Evolutionary conservation across 352 stramenopile genomes (phyloP), one percentile per base, ranked within the genome.

Genomic region (Globisporangium cederbergense): DNA sequence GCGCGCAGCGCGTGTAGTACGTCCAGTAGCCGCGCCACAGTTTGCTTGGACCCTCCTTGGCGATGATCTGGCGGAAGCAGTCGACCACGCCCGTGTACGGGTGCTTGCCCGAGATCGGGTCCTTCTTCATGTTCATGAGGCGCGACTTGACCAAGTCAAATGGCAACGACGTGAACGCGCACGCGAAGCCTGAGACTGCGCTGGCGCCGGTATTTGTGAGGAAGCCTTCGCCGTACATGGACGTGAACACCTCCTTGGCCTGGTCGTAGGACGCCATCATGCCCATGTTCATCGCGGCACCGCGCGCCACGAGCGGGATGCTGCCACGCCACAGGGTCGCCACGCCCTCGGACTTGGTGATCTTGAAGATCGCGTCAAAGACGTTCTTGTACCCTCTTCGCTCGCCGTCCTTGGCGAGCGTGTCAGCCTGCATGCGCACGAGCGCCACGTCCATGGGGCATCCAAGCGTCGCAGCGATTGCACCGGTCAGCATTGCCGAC

Each of bases 261-360:
- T 99, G 96, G 82, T 99, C 98, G 76, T 99, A 99, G 67, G 93
- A 99, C 18, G 97, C 97, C 85, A 99, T 94, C 98, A 99, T 99
- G 60, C 97, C 97, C n/a, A 99, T 93, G 81, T 99, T 99, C 96
- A 99, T 99, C 60, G 95, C 87, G 62, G 98, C 98, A 32, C 96
- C 98, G 70, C 98, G 89, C 18, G 98, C 87, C 49, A 99, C 96
- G n/a, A 97, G 88, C 22, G 95, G 94, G 42, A 95, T 75, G 60
- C 84, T 95, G 8, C 95, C 95, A 28, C 91, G 79, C 90, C 91
- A 98, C 38, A 98, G 79, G 49, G 92, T 97, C 20, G 67, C 34
- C 2, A 98, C 68, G 38, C 95, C 94, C 60, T 98, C 95, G 7
- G 94, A 78, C 18, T 73, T 70, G 2, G 77, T 78, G 65, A 98